A percentile compares a stretch with the other conserved stretches of the same genome.
phyloP scores from a whole-genome alignment of 768 basidiomycete genomes.

The Leccinum olivaceopallidum region DNA sequence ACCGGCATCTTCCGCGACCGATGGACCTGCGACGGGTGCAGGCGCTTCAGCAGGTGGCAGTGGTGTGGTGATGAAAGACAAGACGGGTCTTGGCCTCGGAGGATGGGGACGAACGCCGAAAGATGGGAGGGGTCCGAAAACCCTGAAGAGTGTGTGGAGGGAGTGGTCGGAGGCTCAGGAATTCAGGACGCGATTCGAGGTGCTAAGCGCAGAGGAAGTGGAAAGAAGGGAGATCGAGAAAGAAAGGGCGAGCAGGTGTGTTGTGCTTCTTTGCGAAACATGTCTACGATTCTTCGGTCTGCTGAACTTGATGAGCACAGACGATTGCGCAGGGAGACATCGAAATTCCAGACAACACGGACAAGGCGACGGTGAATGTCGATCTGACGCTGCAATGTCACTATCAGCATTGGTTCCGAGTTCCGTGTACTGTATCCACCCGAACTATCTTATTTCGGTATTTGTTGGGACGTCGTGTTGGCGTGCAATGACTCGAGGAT shows the following conservation, averaged over 20 bases:
- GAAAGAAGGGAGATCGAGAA: conserved; percentile 87
- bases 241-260: conserved; percentile 73
- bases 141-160: conserved; percentile 86
- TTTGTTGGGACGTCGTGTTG: conserved; percentile 22
- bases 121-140: conserved; percentile 79
- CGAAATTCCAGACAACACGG: conserved; percentile 58
- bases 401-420: conserved; percentile 11
- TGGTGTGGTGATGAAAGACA: conserved; percentile 69
- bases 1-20: conserved; percentile 16
- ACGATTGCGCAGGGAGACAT: conserved; percentile 64
- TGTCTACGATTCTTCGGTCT: background rate
- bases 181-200: conserved; percentile 85
- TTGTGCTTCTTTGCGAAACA: conserved; percentile 8
- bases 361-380: conserved; percentile 38
- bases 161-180: conserved; percentile 94
- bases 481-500: conserved; percentile 9
- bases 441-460: conserved; percentile 25
- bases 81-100: conserved; percentile 76
- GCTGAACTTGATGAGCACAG: conserved; percentile 33
- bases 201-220: conserved; percentile 87
- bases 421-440: conserved; percentile 7
- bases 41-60: conserved; percentile 28
- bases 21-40: conserved; percentile 15
- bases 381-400: background rate
- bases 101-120: conserved; percentile 77